Conservation (phyloP, 805 yeast species). For the Ogataea naganishii region DNA sequence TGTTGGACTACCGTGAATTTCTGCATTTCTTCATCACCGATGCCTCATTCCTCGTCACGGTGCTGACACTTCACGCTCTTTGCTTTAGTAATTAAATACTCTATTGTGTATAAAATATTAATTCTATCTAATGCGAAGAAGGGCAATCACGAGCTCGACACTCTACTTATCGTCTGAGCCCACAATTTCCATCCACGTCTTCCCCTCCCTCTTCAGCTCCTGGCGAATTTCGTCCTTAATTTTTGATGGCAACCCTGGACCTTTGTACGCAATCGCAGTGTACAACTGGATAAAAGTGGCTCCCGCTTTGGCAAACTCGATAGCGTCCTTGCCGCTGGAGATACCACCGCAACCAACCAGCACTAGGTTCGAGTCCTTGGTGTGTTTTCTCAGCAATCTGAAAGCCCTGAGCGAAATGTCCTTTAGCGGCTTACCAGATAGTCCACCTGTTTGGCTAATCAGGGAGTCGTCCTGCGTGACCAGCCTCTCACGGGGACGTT, state of each 20-base stretch:
- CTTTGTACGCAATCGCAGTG: slow-evolving; percentile 87
- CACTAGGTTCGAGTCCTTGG: slow-evolving; percentile 66
- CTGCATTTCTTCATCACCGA: background rate
- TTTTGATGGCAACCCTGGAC: slow-evolving; percentile 72
- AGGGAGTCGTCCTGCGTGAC: slow-evolving; percentile 37
- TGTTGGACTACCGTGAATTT: background rate
- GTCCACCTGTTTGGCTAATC: slow-evolving; percentile 67
- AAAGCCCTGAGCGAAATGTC: slow-evolving; percentile 69
- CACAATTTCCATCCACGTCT: slow-evolving; percentile 76
- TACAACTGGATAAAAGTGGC: slow-evolving; percentile 84
- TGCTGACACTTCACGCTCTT: background rate
- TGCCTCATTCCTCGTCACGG: background rate
- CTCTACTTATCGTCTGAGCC: slow-evolving; percentile 45
- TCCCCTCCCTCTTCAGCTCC: slow-evolving; percentile 63
- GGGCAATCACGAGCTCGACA: background rate
- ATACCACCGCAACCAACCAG: slow-evolving; percentile 95
- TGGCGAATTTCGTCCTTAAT: slow-evolving; percentile 50
- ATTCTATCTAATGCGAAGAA: no score
- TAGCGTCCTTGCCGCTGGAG: slow-evolving; percentile 75
- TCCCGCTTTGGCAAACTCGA: slow-evolving; percentile 90
- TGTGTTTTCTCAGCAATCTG: slow-evolving; percentile 59
- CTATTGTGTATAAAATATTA: slow-evolving; percentile 1
- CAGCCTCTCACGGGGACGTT: slow-evolving; percentile 56
- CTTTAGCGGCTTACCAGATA: slow-evolving; percentile 88
- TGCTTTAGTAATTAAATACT: background rate